Percentiles rank a stretch among this genome's conserved stretches.
These are phyloP conservation scores for Pleomassaria siparia DNA, from an alignment of 2,329 filamentous ascomycete species.

Conservation along the genomic window DNA sequence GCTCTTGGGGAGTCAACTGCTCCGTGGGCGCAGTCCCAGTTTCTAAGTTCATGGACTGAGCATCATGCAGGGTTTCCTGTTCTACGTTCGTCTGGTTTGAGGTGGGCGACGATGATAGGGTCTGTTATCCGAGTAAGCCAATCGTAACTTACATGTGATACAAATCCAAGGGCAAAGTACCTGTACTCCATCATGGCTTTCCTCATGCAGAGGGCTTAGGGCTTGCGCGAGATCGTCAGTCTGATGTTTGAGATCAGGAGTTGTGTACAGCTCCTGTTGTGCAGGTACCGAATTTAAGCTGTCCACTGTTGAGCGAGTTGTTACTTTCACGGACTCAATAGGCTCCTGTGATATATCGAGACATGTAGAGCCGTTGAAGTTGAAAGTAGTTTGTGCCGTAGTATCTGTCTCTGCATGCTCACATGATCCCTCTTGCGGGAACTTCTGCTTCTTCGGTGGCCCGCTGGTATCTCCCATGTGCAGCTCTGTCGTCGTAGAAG, in stretches of 20 bases:
- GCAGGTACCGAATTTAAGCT: background rate
- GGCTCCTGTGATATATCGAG: background rate
- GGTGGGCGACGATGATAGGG: background rate
- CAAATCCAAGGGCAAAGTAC: background rate
- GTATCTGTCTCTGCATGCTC: background rate
- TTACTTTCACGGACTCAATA: background rate
- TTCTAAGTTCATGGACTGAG: background rate
- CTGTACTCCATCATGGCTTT: background rate
- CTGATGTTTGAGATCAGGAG: background rate
- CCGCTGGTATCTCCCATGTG: background rate
- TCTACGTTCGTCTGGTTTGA: background rate
- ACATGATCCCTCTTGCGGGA: background rate
- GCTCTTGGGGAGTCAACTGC: background rate
- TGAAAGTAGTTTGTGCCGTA: background rate
- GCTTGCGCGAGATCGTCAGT: background rate
- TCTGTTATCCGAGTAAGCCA: background rate
- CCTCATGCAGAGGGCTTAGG: background rate
- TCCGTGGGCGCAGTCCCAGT: background rate
- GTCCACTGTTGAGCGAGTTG: background rate
- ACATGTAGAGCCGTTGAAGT: background rate
- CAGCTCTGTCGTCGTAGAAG: background rate
- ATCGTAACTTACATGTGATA: background rate
- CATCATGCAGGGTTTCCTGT: background rate
- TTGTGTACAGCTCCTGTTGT: background rate
- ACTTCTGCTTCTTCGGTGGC: background rate